Evolutionary conservation across 306 rosid species (phyloP), one percentile per base, ranked within the genome.

Genomic region (Boehmeria nivea): DNA sequence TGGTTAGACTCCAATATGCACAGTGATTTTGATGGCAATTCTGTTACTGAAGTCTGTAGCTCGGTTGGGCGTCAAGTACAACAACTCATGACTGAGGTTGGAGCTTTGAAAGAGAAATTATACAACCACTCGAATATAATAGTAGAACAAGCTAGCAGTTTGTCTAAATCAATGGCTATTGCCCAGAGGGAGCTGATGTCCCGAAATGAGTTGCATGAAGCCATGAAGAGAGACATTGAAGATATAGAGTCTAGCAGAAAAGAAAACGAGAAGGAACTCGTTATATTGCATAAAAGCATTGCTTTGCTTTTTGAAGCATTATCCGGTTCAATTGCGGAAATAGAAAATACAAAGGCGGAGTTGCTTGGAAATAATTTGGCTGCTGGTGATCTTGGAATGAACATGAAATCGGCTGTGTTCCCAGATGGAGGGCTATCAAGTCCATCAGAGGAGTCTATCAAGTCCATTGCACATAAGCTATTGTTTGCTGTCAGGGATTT

Each of bases 261-360:
- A 13, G 77, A 77, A 50, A 83, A 60, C 60, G 93, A 83, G 61
- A 68, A 54, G 57, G 81, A 82, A 44, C 80, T 81, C 55, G 67
- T 67, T 75, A 59, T 65, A 54, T 67, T 87, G 63, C 83, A 65
- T 42, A 83, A 59, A 71, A 78, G 69, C 66, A 34, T 79, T 71
- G 68, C 71, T 13, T 51, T 60, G 78, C 87, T 87, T 67, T 73
- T 63, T 60, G 84, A 91, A 69, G 87, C 89, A 57, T 87, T 86
- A 66, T 67, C 73, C 28, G 69, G 60, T 65, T 75, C 80, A 46
- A 61, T 75, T 48, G 54, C 46, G 72, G 89, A 78, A 69, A 64
- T 87, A 46, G 82, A 74, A 55, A 67, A 65, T 51, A 76, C 74
- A 65, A 87, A 83, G 66, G 78, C 77, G 48, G 96, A 75, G 51